A percentile compares a stretch with the other conserved stretches of the same genome.
phyloP scores from a whole-genome alignment of 75 land plant species.

The Isoetes taiwanensis region DNA sequence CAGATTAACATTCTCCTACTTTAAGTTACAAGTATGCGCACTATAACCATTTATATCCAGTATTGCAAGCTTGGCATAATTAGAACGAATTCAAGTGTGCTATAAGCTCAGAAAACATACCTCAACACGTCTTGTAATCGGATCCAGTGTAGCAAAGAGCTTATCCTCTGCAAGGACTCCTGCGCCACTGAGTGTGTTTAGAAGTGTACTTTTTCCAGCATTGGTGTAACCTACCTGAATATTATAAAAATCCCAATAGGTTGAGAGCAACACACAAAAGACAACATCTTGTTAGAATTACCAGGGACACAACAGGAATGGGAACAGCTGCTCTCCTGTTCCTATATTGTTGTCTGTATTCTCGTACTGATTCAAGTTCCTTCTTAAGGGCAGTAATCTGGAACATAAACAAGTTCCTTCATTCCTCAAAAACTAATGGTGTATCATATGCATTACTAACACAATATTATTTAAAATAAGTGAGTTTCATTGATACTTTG shows the following conservation, averaged over 20 bases:
- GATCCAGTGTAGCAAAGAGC: conserved; percentile 91
- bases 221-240: conserved; percentile 88
- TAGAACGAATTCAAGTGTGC: background rate
- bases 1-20: no score
- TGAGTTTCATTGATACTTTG: no score
- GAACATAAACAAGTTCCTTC: conserved; percentile 5
- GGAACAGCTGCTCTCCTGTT: conserved; percentile 69
- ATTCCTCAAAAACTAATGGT: no score
- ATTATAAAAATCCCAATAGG: background rate
- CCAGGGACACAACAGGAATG: conserved; percentile 87
- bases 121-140: conserved; percentile 87
- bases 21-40: no score
- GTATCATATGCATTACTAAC: no score
- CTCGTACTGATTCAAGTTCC: conserved; percentile 72
- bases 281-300: conserved; percentile 10
- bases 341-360: conserved; percentile 75
- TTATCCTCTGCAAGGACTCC: conserved; percentile 80
- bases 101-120: conserved; percentile 18
- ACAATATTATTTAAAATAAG: no score
- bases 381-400: conserved; percentile 68
- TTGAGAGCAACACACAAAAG: background rate
- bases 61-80: background rate
- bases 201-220: conserved; percentile 90
- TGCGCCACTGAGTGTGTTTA: conserved; percentile 74
- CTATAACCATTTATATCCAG: no score